Conservation (phyloP, 495 filamentous ascomycete species). For the Aspergillus baeticus region DNA sequence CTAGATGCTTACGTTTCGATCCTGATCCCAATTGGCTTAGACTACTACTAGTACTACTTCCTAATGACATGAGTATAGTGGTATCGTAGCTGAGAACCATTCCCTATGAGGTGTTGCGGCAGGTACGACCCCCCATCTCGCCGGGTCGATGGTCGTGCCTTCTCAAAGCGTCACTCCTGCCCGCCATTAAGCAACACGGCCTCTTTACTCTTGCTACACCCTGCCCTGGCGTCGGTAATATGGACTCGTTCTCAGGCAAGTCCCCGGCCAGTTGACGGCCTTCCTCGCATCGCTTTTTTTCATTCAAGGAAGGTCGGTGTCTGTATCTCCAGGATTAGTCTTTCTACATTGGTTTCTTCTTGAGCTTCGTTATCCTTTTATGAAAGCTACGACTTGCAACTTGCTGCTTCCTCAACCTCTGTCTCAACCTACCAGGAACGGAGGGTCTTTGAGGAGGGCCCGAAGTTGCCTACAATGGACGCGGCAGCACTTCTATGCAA, state of each 20-base stretch:
- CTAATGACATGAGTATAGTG: no score
- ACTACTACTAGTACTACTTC: no score
- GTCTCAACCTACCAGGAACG: background rate
- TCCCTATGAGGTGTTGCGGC: no score
- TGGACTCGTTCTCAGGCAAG: constrained; percentile 10
- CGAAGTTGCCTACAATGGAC: constrained; percentile 39
- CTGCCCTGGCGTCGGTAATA: constrained; percentile 7
- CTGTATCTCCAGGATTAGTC: constrained; percentile 10
- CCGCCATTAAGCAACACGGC: background rate
- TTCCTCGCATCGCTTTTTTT: constrained; percentile 9
- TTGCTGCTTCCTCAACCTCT: constrained; percentile 8
- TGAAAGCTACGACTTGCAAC: constrained; percentile 18
- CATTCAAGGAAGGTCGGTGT: constrained; percentile 1
- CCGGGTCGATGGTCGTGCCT: constrained; percentile 18
- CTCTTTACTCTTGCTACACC: constrained; percentile 1
- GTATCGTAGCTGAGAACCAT: no score
- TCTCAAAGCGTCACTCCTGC: constrained; percentile 13
- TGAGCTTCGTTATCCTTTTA: constrained; percentile 13
- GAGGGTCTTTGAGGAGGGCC: constrained; percentile 10
- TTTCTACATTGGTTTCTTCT: constrained; percentile 24
- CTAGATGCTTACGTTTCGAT: no score
- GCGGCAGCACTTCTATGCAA: constrained; percentile 69
- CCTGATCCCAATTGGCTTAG: no score
- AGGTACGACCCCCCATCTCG: background rate
- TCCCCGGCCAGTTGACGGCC: constrained; percentile 6